Evolutionary conservation across 345 rosid species (phyloP).

Genomic region (Dovyalis caffra): DNA sequence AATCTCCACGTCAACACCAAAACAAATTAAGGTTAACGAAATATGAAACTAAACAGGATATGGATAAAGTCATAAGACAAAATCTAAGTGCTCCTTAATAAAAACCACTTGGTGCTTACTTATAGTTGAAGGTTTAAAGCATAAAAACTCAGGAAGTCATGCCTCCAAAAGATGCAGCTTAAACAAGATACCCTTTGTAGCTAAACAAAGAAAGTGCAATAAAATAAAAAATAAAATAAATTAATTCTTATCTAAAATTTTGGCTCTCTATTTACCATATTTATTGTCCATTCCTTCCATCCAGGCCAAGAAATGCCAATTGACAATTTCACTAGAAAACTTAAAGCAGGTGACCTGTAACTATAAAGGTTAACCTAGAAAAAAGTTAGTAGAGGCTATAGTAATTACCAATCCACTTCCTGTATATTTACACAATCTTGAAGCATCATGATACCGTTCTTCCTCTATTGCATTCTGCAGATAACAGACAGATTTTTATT

Average conservation of each 20-base stretch:
- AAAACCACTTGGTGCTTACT: neutral
- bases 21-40: neutral
- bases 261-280: neutral
- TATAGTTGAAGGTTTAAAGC: neutral
- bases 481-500: conserved; percentile 15
- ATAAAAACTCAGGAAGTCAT: neutral
- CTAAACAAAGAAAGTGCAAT: neutral
- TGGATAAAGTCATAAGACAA: neutral
- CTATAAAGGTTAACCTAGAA: neutral
- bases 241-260: neutral
- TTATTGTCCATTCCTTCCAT: neutral
- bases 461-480: conserved; percentile 68
- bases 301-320: neutral
- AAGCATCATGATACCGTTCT: conserved; percentile 91
- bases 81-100: neutral
- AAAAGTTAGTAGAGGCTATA: neutral
- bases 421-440: conserved; percentile 60
- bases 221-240: neutral
- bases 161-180: neutral
- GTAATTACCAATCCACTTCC: conserved; percentile 86
- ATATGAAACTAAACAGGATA: conserved; percentile 3
- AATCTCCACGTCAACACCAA: neutral
- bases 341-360: neutral
- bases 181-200: neutral
- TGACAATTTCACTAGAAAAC: neutral